Evolutionary conservation across 352 stramenopile species (phyloP).

Genomic region (Plasmopara muralis): DNA sequence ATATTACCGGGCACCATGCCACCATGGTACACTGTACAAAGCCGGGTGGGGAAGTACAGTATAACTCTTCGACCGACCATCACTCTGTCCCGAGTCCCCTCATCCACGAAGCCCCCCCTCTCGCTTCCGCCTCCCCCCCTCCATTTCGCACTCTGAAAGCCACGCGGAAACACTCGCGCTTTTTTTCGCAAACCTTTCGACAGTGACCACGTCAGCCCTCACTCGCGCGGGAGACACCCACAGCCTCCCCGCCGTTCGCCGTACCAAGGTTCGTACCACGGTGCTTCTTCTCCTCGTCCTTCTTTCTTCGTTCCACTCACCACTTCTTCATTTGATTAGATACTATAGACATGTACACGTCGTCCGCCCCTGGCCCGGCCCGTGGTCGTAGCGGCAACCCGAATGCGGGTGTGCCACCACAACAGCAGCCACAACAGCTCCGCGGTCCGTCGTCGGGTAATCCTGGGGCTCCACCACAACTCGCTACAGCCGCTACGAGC

Average conservation of each 20-base stretch:
- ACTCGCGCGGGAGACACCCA: background rate
- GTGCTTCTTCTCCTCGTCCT: background rate
- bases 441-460: constrained; percentile 45
- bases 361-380: constrained; percentile 47
- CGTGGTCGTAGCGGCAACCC: constrained; percentile 54
- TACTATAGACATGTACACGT: constrained; percentile 51
- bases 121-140: constrained; percentile 27
- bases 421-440: constrained; percentile 54
- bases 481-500: constrained; percentile 33
- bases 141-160: constrained; percentile 33
- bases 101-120: constrained; percentile 20
- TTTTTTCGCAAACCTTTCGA: background rate
- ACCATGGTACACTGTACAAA: background rate
- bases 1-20: background rate
- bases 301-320: background rate
- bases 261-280: constrained; percentile 6
- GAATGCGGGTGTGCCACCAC: constrained; percentile 26
- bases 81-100: constrained; percentile 12
- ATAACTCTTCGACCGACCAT: constrained; percentile 12
- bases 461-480: constrained; percentile 29
- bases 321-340: background rate
- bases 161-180: constrained; percentile 15
- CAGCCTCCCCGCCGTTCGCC: constrained; percentile 1
- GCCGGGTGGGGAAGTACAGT: background rate
- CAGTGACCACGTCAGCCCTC: background rate